These are phyloP conservation scores for Lophiotrema nucula DNA, from an alignment of 495 filamentous ascomycete species.

Conservation along the genomic window DNA sequence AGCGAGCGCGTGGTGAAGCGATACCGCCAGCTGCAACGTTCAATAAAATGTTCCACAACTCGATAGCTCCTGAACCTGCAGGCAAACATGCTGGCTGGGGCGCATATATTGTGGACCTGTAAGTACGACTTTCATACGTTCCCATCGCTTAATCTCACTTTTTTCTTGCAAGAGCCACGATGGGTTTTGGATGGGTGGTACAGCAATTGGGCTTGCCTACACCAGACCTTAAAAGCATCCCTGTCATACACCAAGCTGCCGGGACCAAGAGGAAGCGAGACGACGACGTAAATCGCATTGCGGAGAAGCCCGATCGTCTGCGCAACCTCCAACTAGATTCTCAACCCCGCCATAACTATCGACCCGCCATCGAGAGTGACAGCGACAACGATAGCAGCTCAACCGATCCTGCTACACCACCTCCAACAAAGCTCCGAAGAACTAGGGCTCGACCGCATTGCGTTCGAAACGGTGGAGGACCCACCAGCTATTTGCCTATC, in stretches of 20 bases:
- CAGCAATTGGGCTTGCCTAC: neutral
- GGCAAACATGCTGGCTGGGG: neutral
- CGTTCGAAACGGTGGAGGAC: neutral
- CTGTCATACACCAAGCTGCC: neutral
- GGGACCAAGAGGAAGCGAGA: no score
- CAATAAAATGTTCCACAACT: neutral
- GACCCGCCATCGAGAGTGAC: no score
- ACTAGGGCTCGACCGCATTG: no score
- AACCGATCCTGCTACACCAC: no score
- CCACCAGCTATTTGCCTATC: neutral
- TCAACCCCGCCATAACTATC: no score
- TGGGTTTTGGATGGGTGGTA: neutral
- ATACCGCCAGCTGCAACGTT: neutral
- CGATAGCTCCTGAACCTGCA: neutral
- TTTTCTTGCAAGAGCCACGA: neutral
- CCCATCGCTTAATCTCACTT: neutral
- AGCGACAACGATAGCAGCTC: no score
- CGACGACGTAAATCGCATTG: no score
- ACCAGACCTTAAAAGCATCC: neutral
- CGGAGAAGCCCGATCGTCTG: no score
- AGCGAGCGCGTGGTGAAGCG: neutral
- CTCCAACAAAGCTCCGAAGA: no score
- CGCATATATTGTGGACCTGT: neutral
- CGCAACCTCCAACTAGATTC: no score
- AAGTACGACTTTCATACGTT: neutral